phyloP scores from a whole-genome alignment of 768 basidiomycete species.

The Tricholoma sp. region DNA sequence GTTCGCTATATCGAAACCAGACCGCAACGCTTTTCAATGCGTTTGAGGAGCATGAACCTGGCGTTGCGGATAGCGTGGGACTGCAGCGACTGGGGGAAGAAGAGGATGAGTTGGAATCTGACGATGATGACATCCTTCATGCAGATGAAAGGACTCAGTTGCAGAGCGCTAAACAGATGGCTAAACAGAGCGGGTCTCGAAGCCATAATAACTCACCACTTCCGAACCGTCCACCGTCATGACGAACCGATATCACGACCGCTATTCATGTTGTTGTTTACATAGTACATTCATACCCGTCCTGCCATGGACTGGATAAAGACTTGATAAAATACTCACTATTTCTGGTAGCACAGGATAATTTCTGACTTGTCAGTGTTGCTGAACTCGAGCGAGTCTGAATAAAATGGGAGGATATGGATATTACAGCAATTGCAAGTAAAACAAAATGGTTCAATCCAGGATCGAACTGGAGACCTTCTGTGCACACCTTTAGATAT shows the following conservation, averaged over 20 bases:
- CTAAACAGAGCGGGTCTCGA: slow-evolving; percentile 35
- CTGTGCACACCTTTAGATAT: too few relatives aligned
- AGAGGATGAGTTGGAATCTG: slow-evolving; percentile 56
- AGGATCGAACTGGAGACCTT: slow-evolving; percentile 42
- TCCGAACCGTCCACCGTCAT: slow-evolving; percentile 15
- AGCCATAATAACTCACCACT: slow-evolving; percentile 53
- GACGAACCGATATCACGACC: slow-evolving; percentile 11
- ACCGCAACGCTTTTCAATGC: slow-evolving; percentile 68
- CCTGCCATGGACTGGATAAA: slow-evolving; percentile 5
- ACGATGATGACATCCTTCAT: slow-evolving; percentile 31
- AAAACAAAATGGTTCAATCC: slow-evolving; percentile 33
- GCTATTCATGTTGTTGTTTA: neutral
- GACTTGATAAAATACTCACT: slow-evolving; percentile 10
- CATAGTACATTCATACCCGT: slow-evolving; percentile 12
- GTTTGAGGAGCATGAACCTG: slow-evolving; percentile 54
- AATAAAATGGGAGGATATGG: too few relatives aligned
- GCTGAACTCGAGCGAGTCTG: too few relatives aligned
- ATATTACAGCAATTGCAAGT: neutral
- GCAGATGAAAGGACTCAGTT: slow-evolving; percentile 42
- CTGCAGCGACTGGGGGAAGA: slow-evolving; percentile 68
- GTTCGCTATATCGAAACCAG: slow-evolving; percentile 63
- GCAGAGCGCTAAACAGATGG: slow-evolving; percentile 21
- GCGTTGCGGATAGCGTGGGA: slow-evolving; percentile 38
- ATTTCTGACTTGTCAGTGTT: neutral
- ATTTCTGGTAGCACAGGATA: slow-evolving; percentile 8